phyloP scores from a whole-genome alignment of 2,329 filamentous ascomycete species.

The Sporothrix variecibatus region DNA sequence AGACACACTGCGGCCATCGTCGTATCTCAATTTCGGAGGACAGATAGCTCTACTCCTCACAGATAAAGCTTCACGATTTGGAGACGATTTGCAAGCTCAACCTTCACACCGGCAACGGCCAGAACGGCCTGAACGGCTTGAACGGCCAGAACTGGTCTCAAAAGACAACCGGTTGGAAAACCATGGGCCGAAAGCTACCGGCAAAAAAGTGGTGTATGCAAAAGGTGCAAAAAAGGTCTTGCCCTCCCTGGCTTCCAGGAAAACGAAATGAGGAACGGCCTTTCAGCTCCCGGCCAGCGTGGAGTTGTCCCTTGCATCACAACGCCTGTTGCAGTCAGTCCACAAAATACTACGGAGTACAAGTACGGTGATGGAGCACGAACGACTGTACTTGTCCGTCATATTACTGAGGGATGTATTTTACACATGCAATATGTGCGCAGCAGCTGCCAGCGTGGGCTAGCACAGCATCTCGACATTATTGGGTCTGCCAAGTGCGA shows the following conservation, averaged over 20 bases:
- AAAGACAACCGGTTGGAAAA: not conserved
- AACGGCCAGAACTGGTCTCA: not conserved
- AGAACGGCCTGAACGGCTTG: not conserved
- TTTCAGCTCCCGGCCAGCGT: conserved; percentile 6
- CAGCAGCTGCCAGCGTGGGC: not conserved
- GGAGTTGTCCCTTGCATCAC: conserved; percentile 9
- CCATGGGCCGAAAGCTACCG: not conserved
- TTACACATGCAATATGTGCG: not conserved
- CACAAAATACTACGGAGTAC: not conserved
- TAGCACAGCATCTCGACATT: not conserved
- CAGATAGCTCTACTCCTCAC: not conserved
- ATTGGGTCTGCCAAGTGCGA: not conserved
- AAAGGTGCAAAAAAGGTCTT: not conserved
- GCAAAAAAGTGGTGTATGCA: not conserved
- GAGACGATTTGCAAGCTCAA: not conserved
- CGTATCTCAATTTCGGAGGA: not conserved
- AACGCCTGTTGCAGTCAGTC: not conserved
- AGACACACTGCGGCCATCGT: not conserved
- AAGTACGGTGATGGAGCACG: not conserved
- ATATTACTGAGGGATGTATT: not conserved
- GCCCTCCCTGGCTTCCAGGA: conserved; percentile 5
- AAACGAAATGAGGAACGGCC: conserved; percentile 12
- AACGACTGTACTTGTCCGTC: not conserved
- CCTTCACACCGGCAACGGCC: not conserved
- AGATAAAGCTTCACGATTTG: not conserved